Base-by-base conservation (phyloP, 371 early-diverging fungal species). In the Mortierella sp. region DNA sequence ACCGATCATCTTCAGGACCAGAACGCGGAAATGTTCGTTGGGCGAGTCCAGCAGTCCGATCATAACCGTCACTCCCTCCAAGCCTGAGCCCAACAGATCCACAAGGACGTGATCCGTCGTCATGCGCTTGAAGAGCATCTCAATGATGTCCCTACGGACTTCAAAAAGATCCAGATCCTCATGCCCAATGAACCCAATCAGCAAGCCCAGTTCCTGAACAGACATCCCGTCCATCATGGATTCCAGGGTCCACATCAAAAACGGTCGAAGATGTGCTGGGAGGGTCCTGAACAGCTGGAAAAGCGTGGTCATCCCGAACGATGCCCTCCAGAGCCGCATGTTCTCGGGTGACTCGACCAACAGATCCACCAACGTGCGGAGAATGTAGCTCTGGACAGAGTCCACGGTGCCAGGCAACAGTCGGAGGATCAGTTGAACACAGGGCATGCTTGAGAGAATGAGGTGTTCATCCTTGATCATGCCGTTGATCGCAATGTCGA, bases 401-500 rank as follows among this genome's bases (percentile, higher is more conserved):
- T 89, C 89, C 43, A 80, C 74, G 21, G 79, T 78, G 46, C 55
- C 48, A n/a, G 80, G 77, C 44, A 89, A 63, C 11, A 89, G 55
- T 29, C 85, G 86, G 63, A 86, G 56, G 74, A 88, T 83, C 65
- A 89, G 54, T n/a, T 81, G 82, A 2, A 89, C 78, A 51, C 88
- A 85, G 0, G 85, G 81, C 78, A 83, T 83, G 51, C 80, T 88
- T 7, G 79, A 79, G 8, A 89, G 74, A n/a, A 88, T 78, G n/a
- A 88, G 70, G 38, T 89, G 89, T 55, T 88, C 83, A 27, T 89
- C 80, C 73, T 86, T 85, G 74, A 78, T 83, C 77, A 81, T 82
- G 1, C 89, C 89, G 65, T 89, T 88, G 51, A 86, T 85, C 18
- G 88, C 86, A 70, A 89, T 88, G 35, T 89, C 89, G 12, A 89